Evolutionary conservation across 2,329 filamentous ascomycete species (phyloP), one percentile per base, ranked within the genome.

Genomic region (Acrodontium crateriforme): DNA sequence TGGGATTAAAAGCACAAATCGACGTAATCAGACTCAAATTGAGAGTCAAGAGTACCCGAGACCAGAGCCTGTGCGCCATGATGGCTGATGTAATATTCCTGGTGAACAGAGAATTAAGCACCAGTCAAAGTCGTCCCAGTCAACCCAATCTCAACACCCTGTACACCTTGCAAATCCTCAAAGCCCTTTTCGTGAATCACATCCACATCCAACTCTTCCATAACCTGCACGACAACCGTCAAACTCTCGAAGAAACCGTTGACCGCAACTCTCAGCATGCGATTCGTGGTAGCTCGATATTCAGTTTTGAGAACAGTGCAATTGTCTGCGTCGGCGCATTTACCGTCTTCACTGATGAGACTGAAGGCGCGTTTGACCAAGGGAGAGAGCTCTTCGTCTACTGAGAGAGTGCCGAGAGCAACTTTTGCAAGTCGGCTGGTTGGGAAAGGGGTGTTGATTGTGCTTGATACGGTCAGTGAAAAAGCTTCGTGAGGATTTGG

Each of bases 171-270:
- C 18, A 65, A 37, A 2, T 46, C 51, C 34, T 61, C 60, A 9
- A 44, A 42, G 0, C 54, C 53, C 14, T 53, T 47, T 30, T 51
- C 49, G 36, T 66, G 69, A 20, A 93, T 52, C 2, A 89, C 77
- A 59, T 94, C 85, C 15, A 75, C 71, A 55, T 95, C 87, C 44
- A 95, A 57, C 52, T 91, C 78, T 54, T 81, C 74, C 79, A 94
- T 93, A 10, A 92, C 79, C 30, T 84, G 80, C 22, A 94, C 54
- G 1, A 94, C 77, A 4, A 94, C 72, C 28, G 74, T 72, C 31
- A 94, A 54, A 42, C 78, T 91, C 46, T 95, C 87, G 66, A 95
- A 84, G 55, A 94, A 94, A 7, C 84, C 83, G 58, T 95, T 95
- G 31, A 94, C 85, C 3, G 87, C 81, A 2, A 98, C 89, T 24